Evolutionary conservation across 768 basidiomycete species (phyloP), one percentile per base, ranked within the genome.

Genomic region (Boletus barrowsii): DNA sequence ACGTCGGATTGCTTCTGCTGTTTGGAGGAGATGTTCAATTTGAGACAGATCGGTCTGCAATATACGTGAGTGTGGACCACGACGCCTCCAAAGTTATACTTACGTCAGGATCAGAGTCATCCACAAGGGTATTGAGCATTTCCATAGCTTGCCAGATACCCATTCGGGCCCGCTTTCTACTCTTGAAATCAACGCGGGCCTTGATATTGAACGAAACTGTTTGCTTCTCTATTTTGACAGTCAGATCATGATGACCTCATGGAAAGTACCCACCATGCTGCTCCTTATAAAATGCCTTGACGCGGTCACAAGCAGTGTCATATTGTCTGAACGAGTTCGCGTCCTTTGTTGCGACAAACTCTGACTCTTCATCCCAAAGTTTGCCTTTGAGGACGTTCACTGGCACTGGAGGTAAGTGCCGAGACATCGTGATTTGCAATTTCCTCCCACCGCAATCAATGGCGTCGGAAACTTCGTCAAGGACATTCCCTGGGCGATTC

Each of bases 101-200:
- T 53, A 89, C 90, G 64, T 92, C 93, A 49, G 93, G 93, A 71
- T 96, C 93, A 9, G 90, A 92, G 58, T 94, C 91, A 68, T 95
- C 91, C 52, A 94, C 80, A 41, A 95, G 78, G 2, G 88, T 93
- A 65, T 93, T 85, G 44, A 95, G 83, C 78, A 83, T 83, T 62
- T 92, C 89, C 72, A 93, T 92, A 10, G 90, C 90, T 60, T 90
- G 82, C 90, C 90, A 93, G 39, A 93, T 72, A 60, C 87, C 75
- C 91, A 93, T 92, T n/a, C 83, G 78, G 4, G 83, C 87, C 26
- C 87, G 82, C 48, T 73, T 78, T 35, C 75, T 79, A 54, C 72
- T 84, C 65, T 84, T 84, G 72, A 90, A 90, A 57, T 88, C 79
- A 10, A 83, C 83, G 10, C 93, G 86, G 6, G 85, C 84, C 52